These are phyloP conservation scores for Eucalyptus coolabah DNA, from an alignment of 345 rosid genomes.

Conservation along the genomic window DNA sequence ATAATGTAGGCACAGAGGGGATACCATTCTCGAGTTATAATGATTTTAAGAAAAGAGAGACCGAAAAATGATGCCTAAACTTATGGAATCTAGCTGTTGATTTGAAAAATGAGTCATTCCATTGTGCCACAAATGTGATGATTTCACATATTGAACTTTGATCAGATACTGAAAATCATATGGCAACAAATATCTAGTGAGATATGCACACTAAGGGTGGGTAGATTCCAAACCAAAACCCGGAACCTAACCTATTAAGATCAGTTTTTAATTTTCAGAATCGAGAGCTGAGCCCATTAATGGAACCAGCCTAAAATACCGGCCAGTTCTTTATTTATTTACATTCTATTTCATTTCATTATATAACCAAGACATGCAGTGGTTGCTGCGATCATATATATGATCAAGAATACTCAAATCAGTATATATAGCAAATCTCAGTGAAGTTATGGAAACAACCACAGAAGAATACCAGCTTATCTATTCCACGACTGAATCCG, in stretches of 20 bases:
- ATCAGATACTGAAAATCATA: not conserved
- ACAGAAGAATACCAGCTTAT: not conserved
- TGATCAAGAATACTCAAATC: not conserved
- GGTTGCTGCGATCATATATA: not conserved
- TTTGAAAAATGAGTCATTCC: not conserved
- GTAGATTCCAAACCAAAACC: not conserved
- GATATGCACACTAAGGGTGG: not conserved
- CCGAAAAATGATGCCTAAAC: not conserved
- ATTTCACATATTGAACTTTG: not conserved
- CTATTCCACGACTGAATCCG: not conserved
- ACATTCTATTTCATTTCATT: not conserved
- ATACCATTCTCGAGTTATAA: not conserved
- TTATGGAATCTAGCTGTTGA: not conserved
- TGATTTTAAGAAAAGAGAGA: not conserved
- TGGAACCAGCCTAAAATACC: not conserved
- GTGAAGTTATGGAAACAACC: not conserved
- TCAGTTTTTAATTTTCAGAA: not conserved
- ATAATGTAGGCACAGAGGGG: not conserved
- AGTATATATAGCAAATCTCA: not conserved
- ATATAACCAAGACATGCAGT: not conserved
- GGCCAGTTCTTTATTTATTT: not conserved
- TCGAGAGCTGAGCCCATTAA: not conserved
- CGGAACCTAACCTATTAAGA: not conserved
- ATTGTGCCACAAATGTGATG: not conserved
- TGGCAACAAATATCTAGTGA: not conserved